These are phyloP conservation scores for Vitis hybrid DNA, from an alignment of 177 flowering plant species.

Conservation along the genomic window DNA sequence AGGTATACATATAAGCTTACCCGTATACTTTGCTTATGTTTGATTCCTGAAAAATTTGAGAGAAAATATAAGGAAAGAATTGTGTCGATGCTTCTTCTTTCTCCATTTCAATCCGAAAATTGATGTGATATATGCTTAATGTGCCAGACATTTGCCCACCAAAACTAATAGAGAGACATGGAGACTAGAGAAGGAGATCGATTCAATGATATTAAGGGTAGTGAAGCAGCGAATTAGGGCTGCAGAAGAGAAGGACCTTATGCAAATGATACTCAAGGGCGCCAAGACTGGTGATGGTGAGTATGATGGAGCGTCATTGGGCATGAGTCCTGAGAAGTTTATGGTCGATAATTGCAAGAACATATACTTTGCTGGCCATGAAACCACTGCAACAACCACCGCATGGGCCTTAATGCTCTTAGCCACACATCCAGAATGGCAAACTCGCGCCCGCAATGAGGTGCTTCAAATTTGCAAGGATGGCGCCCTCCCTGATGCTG, in stretches of 20 bases:
- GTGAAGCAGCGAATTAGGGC: slow-evolving; percentile 29
- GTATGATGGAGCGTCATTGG: slow-evolving; percentile 6
- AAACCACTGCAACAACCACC: slow-evolving; percentile 44
- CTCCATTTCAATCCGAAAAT: too few species aligned
- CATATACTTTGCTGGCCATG: slow-evolving; percentile 65
- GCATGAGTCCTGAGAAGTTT: slow-evolving; percentile 28
- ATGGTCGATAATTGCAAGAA: slow-evolving; percentile 62
- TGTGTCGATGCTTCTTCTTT: too few species aligned
- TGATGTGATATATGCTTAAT: background rate
- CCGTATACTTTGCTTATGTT: too few species aligned
- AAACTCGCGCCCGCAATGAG: slow-evolving; percentile 47
- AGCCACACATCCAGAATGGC: slow-evolving; percentile 57
- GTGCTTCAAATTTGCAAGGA: slow-evolving; percentile 30
- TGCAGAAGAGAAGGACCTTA: slow-evolving; percentile 39
- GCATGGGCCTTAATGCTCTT: slow-evolving; percentile 51
- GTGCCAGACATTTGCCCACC: slow-evolving; percentile 33
- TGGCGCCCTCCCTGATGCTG: slow-evolving; percentile 23
- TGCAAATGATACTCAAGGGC: slow-evolving; percentile 49
- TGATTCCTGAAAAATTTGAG: too few species aligned
- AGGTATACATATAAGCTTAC: slow-evolving; percentile 19
- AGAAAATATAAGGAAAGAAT: too few species aligned
- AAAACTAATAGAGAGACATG: slow-evolving; percentile 34
- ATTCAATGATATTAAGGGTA: slow-evolving; percentile 31
- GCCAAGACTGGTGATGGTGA: slow-evolving; percentile 23
- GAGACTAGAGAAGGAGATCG: slow-evolving; percentile 45